phyloP scores from a whole-genome alignment of 352 stramenopile species.

The Achlya hypogyna region DNA sequence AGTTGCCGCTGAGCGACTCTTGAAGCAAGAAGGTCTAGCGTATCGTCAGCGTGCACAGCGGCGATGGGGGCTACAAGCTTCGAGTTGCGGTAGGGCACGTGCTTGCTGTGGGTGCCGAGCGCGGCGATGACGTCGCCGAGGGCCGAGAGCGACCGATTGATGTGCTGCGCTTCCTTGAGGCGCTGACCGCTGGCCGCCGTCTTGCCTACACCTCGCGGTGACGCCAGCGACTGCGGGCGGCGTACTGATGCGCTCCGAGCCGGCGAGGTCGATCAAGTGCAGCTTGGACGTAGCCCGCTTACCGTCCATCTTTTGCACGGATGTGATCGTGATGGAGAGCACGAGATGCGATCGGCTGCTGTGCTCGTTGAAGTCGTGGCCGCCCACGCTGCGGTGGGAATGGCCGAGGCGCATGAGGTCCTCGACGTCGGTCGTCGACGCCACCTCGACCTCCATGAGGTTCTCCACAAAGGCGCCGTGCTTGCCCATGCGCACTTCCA shows the following conservation, averaged over 20 bases:
- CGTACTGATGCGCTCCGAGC: conserved; percentile 68
- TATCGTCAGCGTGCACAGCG: too few species aligned
- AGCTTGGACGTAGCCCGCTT: conserved; percentile 54
- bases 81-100: conserved; percentile 94
- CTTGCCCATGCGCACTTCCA: conserved; percentile 65
- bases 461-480: conserved; percentile 72
- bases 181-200: conserved; percentile 86
- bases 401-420: conserved; percentile 76
- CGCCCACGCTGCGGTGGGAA: conserved; percentile 78
- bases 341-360: conserved; percentile 88
- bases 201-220: conserved; percentile 32
- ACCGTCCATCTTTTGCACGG: conserved; percentile 32
- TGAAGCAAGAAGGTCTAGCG: conserved; percentile 79
- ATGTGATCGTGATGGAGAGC: conserved; percentile 77
- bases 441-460: conserved; percentile 83
- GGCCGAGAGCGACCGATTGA: conserved; percentile 92
- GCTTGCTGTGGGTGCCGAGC: conserved; percentile 74
- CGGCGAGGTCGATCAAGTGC: conserved; percentile 84
- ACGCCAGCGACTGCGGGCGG: not conserved
- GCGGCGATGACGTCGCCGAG: conserved; percentile 94
- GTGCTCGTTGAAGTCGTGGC: conserved; percentile 90
- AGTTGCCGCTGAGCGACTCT: conserved; percentile 70
- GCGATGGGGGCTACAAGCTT: conserved; percentile 58
- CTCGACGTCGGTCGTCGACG: conserved; percentile 66
- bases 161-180: conserved; percentile 94